Evolutionary conservation across 1,139 yeast species (phyloP), one percentile per base, ranked within the genome.

Genomic region (Hyphopichia buzzinii): DNA sequence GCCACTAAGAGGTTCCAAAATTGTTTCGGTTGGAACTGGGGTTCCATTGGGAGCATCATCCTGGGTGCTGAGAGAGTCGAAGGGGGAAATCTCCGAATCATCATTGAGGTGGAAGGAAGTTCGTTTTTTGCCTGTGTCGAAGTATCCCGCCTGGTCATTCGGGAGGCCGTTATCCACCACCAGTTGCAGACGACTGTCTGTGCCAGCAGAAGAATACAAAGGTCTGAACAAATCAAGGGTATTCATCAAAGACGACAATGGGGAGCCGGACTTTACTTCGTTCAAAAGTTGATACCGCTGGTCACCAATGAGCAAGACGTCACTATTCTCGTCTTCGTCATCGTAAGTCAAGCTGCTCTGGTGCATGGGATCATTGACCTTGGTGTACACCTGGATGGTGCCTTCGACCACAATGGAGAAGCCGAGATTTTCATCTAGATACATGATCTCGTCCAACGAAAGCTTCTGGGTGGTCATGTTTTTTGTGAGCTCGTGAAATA

Each of bases 321-420:
- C 81, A 33, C 52, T 57, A 31, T 48, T 39, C 28, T 61, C 67
- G 29, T 50, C 52, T 11, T 32, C 31, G 16, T 37, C 43, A 35
- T 42, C 44, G 7, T 39, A 39, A 34, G 38, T 30, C 39, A 35
- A 13, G 14, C 46, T 16, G 37, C 40, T 3, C 8, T 32, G 13
- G 16, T 10, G 13, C 5, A 24, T 35, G 33, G 29, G 40, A 19
- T 58, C 60, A 16, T 62, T 71, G 10, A 81, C 62, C 43, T 77
- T 78, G 35, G 85, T 81, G 54, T 79, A 89, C 0, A 92, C 87
- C 48, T 87, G 90, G 31, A 90, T 77, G 8, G 81, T 74, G 0
- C 98, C 98, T 49, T 90, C 97, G 1, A 90, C 96, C n/a, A 92
- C 96, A 33, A 92, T 84, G 29, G 92, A 81, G 52, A 92, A 89